Evolutionary conservation across 2,329 filamentous ascomycete genomes (phyloP), one percentile per base, ranked within the genome.

Genomic region (Colletotrichum sublineola): DNA sequence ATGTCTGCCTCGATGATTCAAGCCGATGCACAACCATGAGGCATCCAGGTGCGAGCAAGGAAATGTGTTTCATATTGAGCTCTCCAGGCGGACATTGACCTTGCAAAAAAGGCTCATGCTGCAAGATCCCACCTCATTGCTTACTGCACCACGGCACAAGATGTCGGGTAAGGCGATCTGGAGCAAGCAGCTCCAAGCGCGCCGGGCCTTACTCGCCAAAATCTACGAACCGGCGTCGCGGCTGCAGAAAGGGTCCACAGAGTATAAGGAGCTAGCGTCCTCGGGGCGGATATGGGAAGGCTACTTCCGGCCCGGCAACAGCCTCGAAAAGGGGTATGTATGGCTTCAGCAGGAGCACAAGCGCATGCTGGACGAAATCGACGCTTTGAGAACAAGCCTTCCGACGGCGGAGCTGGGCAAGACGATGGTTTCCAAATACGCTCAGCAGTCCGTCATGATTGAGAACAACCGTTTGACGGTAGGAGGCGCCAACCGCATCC

Each of bases 251-350:
- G 66, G 66, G 4, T 74, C 73, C 42, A 36, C 67, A 18, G 75
- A 77, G 53, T 75, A 77, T 46, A 55, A 60, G 5, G 52, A 46
- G 20, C 68, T 77, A 9, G 76, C 71, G 8, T 31, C 3, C 5
- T 78, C 77, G 20, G 75, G 76, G 33, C 74, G 56, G 40, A 63
- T 75, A 29, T 77, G 75, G 75, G 75, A 78, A 67, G 70, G 76
- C 36, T 73, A 74, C 55, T 76, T 75, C 62, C 64, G 69, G 31
- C 77, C 75, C 57, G 56, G 46, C 40, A 67, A 75, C 48, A 62
- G 55, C 52, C 50, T 24, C 31, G n/a, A 55, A 18, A 65, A 44
- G 36, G 67, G 66, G 2, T 64, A 65, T 18, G 29, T 69, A 36
- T 55, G 48, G 18, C 12, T 74, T 31, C 62, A 74, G 40, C 33